Evolutionary conservation across 2,329 filamentous ascomycete species (phyloP).

Genomic region (Elsinoe arachidis): DNA sequence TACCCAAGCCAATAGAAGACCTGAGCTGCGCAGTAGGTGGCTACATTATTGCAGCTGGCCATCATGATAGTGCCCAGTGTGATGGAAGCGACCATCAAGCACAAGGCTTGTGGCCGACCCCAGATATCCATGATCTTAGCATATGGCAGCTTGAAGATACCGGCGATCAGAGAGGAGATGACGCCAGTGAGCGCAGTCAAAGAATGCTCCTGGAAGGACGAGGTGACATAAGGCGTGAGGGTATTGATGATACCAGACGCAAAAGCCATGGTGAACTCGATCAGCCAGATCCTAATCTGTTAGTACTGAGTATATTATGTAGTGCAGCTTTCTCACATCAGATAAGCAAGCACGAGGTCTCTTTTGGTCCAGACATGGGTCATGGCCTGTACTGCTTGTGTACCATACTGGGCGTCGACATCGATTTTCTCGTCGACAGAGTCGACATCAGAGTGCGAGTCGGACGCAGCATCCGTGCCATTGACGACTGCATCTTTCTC

Average conservation of each 20-base stretch:
- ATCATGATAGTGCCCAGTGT: constrained; percentile 24
- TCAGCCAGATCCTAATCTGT: constrained; percentile 36
- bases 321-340: constrained; percentile 25
- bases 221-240: constrained; percentile 34
- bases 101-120: constrained; percentile 33
- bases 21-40: constrained; percentile 25
- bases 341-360: constrained; percentile 31
- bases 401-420: constrained; percentile 30
- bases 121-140: constrained; percentile 35
- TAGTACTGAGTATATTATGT: neutral
- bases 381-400: constrained; percentile 33
- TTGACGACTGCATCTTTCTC: constrained; percentile 9
- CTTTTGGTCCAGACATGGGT: constrained; percentile 33
- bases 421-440: constrained; percentile 13
- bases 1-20: constrained; percentile 26
- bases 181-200: constrained; percentile 30
- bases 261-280: constrained; percentile 43
- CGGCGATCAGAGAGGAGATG: constrained; percentile 30
- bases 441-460: neutral
- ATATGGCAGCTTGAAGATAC: constrained; percentile 30
- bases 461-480: neutral
- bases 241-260: constrained; percentile 35
- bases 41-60: constrained; percentile 21
- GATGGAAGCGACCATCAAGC: constrained; percentile 25
- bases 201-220: constrained; percentile 27